phyloP scores from a whole-genome alignment of 2,329 filamentous ascomycete genomes.

The Pyrenophora seminiperda region DNA sequence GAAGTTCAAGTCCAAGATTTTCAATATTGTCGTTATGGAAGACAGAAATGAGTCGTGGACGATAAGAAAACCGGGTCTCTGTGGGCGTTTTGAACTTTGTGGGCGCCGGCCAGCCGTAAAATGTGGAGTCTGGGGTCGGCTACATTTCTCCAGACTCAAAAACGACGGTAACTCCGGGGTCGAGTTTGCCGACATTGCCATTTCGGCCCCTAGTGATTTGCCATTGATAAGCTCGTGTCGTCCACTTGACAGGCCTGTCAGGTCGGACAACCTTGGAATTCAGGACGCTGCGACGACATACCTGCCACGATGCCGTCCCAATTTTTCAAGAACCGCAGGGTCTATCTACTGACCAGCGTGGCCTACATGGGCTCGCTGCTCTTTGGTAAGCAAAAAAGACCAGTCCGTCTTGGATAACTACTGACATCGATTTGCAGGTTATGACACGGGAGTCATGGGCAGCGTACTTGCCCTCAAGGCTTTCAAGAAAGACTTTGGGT shows the following conservation, averaged over 20 bases:
- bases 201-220: neutral
- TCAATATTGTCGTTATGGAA: neutral
- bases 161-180: constrained; percentile 4
- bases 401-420: neutral
- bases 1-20: no score
- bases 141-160: constrained; percentile 5
- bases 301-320: constrained; percentile 10
- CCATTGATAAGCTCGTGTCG: constrained; percentile 4
- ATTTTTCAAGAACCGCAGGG: constrained; percentile 16
- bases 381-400: neutral
- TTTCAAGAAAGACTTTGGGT: constrained; percentile 14
- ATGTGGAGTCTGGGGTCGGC: constrained; percentile 15
- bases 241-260: constrained; percentile 1
- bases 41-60: constrained; percentile 8
- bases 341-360: constrained; percentile 14
- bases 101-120: neutral
- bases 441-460: constrained; percentile 15
- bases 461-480: constrained; percentile 14
- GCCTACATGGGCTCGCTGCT: constrained; percentile 17
- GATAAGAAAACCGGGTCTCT: constrained; percentile 13
- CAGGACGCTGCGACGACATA: constrained; percentile 5
- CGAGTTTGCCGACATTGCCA: constrained; percentile 5
- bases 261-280: no score
- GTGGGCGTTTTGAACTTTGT: no score
- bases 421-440: constrained; percentile 6